Base-by-base conservation (phyloP, 2,329 filamentous ascomycete genomes). In the Ophiostoma novo-ulmi region DNA sequence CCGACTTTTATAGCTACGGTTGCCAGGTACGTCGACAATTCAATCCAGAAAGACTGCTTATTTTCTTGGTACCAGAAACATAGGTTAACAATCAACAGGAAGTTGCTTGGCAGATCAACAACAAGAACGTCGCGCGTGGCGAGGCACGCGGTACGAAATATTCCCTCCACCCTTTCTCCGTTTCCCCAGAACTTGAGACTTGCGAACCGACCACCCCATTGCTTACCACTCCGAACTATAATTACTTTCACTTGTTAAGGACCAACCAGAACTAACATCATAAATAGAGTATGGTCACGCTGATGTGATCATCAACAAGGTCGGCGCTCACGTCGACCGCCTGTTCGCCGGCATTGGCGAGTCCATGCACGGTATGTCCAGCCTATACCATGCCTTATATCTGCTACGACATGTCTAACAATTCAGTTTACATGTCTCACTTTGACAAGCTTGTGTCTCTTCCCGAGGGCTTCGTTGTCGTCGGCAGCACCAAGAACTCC, bases 341-440 rank as follows among this genome's bases (percentile, higher is more conserved):
- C 87, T 98, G 31, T 97, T 97, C 79, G 84, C 87, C 38, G 92
- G 89, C 20, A 77, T 97, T 13, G 90, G 88, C 72, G 88, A 91
- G 72, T 82, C 87, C 69, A 84, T 92, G 76, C 85, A 91, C 71
- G 73, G 72, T 73, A 36, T 78, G 78, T 76, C 41, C 2, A 64
- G 31, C 7, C 11, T 31, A 8, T 63, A 13, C 26, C 13, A 5
- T 55, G 70, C 44, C 44, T 72, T 71, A 67, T 70, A 39, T 22
- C 55, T 3, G 10, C 61, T 10, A 22, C 17, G 6, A 8, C 17
- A 36, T 36, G 6, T 31, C 61, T 64, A 22, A 64, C 64, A n/a
- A 5, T 65, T 0, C 68, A 76, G 83, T 92, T 17, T 94, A 87
- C 85, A 97, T 97, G 94, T 91, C 87, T 75, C 94, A 98, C 79